These are phyloP conservation scores for Saprolegnia diclina DNA, from an alignment of 352 stramenopile genomes.

Conservation along the genomic window DNA sequence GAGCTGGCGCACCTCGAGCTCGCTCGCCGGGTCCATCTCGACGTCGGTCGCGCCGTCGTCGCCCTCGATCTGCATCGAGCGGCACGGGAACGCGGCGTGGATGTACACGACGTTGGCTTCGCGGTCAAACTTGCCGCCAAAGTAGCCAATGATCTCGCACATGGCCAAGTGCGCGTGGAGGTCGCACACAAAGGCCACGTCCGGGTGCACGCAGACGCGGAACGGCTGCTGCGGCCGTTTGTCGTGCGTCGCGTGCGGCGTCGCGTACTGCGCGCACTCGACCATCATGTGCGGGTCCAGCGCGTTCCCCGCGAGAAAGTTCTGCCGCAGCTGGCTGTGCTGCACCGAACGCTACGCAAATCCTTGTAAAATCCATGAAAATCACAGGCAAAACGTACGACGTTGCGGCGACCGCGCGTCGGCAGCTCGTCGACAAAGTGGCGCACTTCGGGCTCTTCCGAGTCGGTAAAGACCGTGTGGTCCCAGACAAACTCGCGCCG, in stretches of 20 bases:
- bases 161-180: constrained; percentile 90
- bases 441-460: constrained; percentile 21
- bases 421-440: constrained; percentile 27
- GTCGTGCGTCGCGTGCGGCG: constrained; percentile 30
- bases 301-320: constrained; percentile 50
- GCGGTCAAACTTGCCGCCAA: constrained; percentile 87
- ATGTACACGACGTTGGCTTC: constrained; percentile 83
- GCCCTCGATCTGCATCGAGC: constrained; percentile 81
- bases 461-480: constrained; percentile 50
- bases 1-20: constrained; percentile 87
- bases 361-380: not conserved
- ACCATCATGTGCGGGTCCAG: constrained; percentile 84
- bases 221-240: constrained; percentile 68
- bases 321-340: constrained; percentile 75
- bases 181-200: constrained; percentile 88
- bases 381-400: not conserved
- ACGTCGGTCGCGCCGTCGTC: constrained; percentile 90
- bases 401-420: constrained; percentile 16
- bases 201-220: constrained; percentile 80
- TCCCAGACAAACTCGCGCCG: constrained; percentile 74
- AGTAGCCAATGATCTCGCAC: constrained; percentile 93
- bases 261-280: constrained; percentile 59
- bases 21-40: constrained; percentile 91
- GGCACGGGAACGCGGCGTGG: constrained; percentile 90
- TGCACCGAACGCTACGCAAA: constrained; percentile 48